Evolutionary conservation across 768 basidiomycete species (phyloP).

Genomic region (Trametes gibbosa): DNA sequence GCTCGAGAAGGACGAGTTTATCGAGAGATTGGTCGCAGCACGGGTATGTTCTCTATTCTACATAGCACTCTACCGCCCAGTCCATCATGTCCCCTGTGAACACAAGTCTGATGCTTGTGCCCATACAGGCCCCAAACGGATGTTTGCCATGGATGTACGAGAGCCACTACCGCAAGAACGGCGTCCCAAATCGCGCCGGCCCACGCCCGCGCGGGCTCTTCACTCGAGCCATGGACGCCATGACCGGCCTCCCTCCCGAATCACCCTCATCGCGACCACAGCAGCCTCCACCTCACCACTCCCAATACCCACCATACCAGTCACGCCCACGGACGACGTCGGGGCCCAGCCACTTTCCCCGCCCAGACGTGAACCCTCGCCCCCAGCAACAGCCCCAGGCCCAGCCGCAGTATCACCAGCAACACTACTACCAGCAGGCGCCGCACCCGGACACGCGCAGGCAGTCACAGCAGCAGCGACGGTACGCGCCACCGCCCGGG

Average conservation of each 20-base stretch:
- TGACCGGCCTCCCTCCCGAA: slow-evolving; percentile 16
- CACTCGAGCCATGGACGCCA: slow-evolving; percentile 39
- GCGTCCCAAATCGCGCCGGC: slow-evolving; percentile 47
- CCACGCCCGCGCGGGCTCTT: slow-evolving; percentile 41
- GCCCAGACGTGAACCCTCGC: slow-evolving; percentile 62
- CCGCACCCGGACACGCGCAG: background rate
- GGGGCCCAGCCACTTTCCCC: slow-evolving; percentile 40
- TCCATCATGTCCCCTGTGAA: background rate
- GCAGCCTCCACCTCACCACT: slow-evolving; percentile 1
- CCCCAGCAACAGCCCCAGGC: slow-evolving; percentile 9
- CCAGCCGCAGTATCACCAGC: slow-evolving; percentile 2
- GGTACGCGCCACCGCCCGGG: slow-evolving; percentile 9
- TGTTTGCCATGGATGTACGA: slow-evolving; percentile 62
- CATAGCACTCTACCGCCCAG: background rate
- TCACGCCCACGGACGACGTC: slow-evolving; percentile 29
- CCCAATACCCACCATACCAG: slow-evolving; percentile 20
- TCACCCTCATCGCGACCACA: slow-evolving; percentile 12
- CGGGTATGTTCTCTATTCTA: slow-evolving; percentile 36
- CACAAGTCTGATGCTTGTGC: too few species aligned
- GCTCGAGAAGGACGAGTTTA: slow-evolving; percentile 77
- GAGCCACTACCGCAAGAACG: slow-evolving; percentile 59
- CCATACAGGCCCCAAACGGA: slow-evolving; percentile 55
- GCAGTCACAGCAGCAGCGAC: slow-evolving; percentile 1
- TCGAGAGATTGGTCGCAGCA: slow-evolving; percentile 55
- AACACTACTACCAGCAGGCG: background rate